These are phyloP conservation scores for Zygoascus flipseniorum DNA, from an alignment of 805 yeast species.

Conservation along the genomic window DNA sequence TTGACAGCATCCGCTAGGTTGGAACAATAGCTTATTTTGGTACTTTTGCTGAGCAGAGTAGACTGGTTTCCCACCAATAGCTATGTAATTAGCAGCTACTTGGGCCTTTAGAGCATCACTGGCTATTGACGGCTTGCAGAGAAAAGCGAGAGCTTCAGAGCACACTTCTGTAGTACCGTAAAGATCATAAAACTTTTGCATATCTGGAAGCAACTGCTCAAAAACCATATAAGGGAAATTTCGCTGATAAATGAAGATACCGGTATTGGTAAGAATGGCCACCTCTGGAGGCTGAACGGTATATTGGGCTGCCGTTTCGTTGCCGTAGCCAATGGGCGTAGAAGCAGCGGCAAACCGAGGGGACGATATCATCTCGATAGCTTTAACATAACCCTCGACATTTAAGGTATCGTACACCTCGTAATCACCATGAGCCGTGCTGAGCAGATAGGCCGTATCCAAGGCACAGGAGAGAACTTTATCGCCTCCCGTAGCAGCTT, in stretches of 20 bases:
- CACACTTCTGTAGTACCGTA: slow-evolving; percentile 89
- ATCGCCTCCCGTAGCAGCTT: neutral
- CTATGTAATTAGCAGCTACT: slow-evolving; percentile 28
- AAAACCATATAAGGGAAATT: slow-evolving; percentile 75
- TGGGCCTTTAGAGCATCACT: slow-evolving; percentile 7
- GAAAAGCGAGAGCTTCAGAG: slow-evolving; percentile 74
- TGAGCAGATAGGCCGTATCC: neutral
- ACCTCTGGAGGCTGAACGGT: slow-evolving; percentile 55
- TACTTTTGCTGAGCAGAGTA: neutral
- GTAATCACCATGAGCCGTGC: neutral
- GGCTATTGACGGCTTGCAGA: slow-evolving; percentile 41
- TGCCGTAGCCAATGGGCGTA: slow-evolving; percentile 75
- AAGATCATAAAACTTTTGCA: slow-evolving; percentile 60
- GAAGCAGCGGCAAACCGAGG: slow-evolving; percentile 63
- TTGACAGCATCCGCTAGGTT: slow-evolving; percentile 83
- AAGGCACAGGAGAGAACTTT: slow-evolving; percentile 1
- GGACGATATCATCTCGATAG: slow-evolving; percentile 55
- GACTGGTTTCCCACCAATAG: slow-evolving; percentile 28
- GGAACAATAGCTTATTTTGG: slow-evolving; percentile 35
- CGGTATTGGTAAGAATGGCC: slow-evolving; percentile 74
- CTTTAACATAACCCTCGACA: slow-evolving; percentile 54
- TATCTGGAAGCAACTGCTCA: slow-evolving; percentile 56
- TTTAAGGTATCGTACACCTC: slow-evolving; percentile 30
- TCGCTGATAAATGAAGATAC: slow-evolving; percentile 67
- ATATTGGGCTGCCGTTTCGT: slow-evolving; percentile 82